Evolutionary conservation across 2,329 filamentous ascomycete species (phyloP), one percentile per base, ranked within the genome.

Genomic region (Nigrospora oryzae): DNA sequence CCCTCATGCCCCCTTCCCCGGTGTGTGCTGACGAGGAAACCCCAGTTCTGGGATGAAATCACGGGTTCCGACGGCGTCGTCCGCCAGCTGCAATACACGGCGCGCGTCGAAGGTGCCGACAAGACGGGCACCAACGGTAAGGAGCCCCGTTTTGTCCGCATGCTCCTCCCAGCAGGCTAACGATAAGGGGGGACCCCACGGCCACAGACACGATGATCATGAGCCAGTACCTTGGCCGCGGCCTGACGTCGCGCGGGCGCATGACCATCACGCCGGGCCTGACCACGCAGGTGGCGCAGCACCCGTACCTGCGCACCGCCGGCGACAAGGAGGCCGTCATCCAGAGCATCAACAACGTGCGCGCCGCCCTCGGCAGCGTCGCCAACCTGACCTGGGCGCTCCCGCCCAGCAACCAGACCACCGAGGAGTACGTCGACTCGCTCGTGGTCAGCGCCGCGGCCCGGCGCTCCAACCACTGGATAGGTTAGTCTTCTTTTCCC

Each of bases 61-160:
- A 63, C 60, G 36, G 70, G 70, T 12, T 56, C 60, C 1, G 81
- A 85, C 52, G 77, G 77, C 31, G 73, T 79, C 44, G 70, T 73
- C 8, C 71, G 81, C 36, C 75, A 82, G 51, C 63, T 83, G 23
- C 81, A 84, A 56, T 84, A 76, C 68, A 83, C 79, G 15, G 74
- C 78, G 36, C 73, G 80, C 47, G 77, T 82, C 31, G 79, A 83
- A 49, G 73, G 51, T 10, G 44, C 49, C 11, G 48, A 16, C 36
- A 52, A 51, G 13, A 55, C 51, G 49, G 38, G 46, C 44, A 42
- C 40, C 19, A 42, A 42, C 23, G 19, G 40, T 42, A 31, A 30
- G 40, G n/a, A 7, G 12, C n/a, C n/a, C n/a, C n/a, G n/a, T n/a
- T n/a, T n/a, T n/a, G n/a, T n/a, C n/a, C n/a, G n/a, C n/a, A n/a